Percentiles rank a stretch among this genome's conserved stretches.
Evolutionary conservation across 2,329 filamentous ascomycete species (phyloP).

Genomic region (Ophiostoma fasciatum): DNA sequence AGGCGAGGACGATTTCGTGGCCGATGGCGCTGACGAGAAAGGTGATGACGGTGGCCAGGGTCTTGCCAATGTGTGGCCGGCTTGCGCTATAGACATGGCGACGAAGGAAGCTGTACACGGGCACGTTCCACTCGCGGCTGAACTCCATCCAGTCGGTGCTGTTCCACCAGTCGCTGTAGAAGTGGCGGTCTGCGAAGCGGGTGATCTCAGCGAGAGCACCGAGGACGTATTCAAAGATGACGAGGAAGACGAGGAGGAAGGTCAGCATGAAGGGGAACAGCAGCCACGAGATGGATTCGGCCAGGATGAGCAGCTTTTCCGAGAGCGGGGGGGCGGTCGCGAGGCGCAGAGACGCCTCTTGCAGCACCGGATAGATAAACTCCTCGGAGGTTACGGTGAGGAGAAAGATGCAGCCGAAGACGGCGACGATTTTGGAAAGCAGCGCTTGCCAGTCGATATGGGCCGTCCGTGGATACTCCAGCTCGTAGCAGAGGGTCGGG

Average conservation of each 20-base stretch:
- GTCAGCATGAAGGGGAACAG: conserved; percentile 96
- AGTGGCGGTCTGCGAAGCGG: conserved; percentile 82
- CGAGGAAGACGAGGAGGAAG: conserved; percentile 87
- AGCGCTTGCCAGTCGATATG: conserved; percentile 68
- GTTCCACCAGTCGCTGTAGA: conserved; percentile 72
- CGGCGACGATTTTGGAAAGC: conserved; percentile 70
- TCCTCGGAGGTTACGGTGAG: conserved; percentile 85
- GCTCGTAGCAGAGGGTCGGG: conserved; percentile 92
- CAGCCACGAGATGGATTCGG: conserved; percentile 80
- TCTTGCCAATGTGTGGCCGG: conserved; percentile 58
- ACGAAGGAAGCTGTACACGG: conserved; percentile 88
- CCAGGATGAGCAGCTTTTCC: conserved; percentile 65
- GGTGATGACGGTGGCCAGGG: conserved; percentile 71
- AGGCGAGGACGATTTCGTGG: conserved; percentile 93
- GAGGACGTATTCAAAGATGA: conserved; percentile 95
- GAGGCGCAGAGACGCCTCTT: conserved; percentile 47
- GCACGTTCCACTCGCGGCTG: conserved; percentile 92
- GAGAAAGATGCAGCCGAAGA: conserved; percentile 93
- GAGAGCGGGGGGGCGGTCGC: conserved; percentile 28
- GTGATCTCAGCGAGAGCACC: conserved; percentile 93
- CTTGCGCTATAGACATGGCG: conserved; percentile 86
- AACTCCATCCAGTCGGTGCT: conserved; percentile 90
- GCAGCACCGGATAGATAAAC: conserved; percentile 82
- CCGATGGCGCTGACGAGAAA: conserved; percentile 81
- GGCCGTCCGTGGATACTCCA: conserved; percentile 77